These are phyloP conservation scores for Lasiodiplodia citricola DNA, from an alignment of 2,329 filamentous ascomycete genomes.

Conservation along the genomic window DNA sequence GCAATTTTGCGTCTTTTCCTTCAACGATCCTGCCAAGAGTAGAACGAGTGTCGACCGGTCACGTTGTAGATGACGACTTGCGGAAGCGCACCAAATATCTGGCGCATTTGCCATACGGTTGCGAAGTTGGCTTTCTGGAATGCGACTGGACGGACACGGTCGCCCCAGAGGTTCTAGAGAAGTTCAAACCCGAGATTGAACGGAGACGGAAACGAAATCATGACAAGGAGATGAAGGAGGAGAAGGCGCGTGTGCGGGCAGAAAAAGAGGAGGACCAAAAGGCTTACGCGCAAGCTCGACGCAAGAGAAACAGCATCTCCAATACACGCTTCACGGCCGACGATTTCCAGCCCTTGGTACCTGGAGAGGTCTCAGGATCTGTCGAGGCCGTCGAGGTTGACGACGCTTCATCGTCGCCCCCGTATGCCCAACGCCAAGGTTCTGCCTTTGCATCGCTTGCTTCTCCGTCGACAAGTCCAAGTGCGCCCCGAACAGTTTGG, in stretches of 20 bases:
- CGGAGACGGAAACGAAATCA: constrained; percentile 75
- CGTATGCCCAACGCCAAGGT: constrained; percentile 56
- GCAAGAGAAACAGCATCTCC: constrained; percentile 58
- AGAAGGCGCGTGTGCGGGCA: constrained; percentile 81
- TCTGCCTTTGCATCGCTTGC: constrained; percentile 72
- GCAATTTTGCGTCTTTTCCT: constrained; percentile 80
- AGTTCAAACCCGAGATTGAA: constrained; percentile 78
- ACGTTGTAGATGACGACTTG: constrained; percentile 83
- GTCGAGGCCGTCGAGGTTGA: constrained; percentile 42
- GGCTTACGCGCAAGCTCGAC: constrained; percentile 67
- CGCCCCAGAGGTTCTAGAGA: constrained; percentile 72
- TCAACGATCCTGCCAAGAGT: constrained; percentile 85
- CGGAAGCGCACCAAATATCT: constrained; percentile 87
- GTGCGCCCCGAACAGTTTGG: constrained; percentile 82
- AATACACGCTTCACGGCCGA: constrained; percentile 57
- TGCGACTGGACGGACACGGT: constrained; percentile 96
- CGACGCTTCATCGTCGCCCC: constrained; percentile 51
- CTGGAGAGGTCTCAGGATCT: constrained; percentile 34
- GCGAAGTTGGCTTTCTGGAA: constrained; percentile 87
- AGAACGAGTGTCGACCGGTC: constrained; percentile 86
- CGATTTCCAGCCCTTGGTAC: constrained; percentile 50
- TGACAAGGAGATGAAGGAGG: constrained; percentile 85
- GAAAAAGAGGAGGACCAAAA: constrained; percentile 78
- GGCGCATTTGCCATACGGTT: constrained; percentile 85
- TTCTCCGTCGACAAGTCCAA: constrained; percentile 81